Base-by-base conservation (phyloP, 805 yeast genomes). In the Ogataea naganishii region DNA sequence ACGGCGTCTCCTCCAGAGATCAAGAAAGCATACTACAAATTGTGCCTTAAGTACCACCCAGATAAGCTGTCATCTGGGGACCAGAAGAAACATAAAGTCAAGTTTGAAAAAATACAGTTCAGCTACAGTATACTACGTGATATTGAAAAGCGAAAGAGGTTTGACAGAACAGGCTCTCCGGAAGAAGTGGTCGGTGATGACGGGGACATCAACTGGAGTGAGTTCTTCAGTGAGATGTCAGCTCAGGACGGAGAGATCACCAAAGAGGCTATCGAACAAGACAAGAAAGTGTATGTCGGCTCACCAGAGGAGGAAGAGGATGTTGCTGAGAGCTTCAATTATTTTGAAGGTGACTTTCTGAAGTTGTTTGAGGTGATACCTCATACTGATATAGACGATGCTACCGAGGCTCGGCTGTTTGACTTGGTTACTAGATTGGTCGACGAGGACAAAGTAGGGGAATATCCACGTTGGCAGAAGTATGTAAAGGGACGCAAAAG, bases 361-460 rank as follows among this genome's bases (percentile, higher is more conserved):
- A 60, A 62, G 29, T 57, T 85, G 5, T 80, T 85, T 46, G 94
- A 84, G 48, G 62, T 65, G 20, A 77, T 86, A 4, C 80, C 92
- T 7, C 95, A 86, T 53, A 64, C 81, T 30, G 86, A 80, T 37
- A 64, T 78, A 25, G 57, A 57, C 22, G 66, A 62, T 21, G 59
- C 49, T 1, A 85, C 78, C 41, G 94, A 82, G 43, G 54, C 53
- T 19, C 64, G 95, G 22, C 63, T 81, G 25, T 70, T 66, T 33
- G 50, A 49, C 2, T 62, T 75, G 1, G 68, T 84, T 18, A 57
- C 64, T 19, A 58, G 58, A 10, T 57, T 75, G 23, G 52, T 69
- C 11, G 49, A 49, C 5, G 54, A 56, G 1, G 56, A 59, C 3
- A 56, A 55, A 4, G 51, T 68, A 19, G 4, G 6, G 6, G 33